Evolutionary conservation across 495 filamentous ascomycete genomes (phyloP).

Genomic region (Saxophila tyrrhenica): DNA sequence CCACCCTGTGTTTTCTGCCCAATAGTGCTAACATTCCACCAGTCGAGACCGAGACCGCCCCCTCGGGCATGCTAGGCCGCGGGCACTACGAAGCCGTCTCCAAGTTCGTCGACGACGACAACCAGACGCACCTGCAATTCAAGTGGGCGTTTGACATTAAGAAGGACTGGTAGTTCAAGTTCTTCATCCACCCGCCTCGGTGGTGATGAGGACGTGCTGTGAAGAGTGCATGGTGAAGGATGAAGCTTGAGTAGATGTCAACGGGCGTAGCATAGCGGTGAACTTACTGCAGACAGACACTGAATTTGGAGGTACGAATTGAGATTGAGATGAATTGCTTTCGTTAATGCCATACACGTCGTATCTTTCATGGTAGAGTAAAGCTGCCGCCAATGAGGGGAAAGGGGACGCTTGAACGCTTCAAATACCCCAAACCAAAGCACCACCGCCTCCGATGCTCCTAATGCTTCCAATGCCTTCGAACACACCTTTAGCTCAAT

Average conservation of each 20-base stretch:
- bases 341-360: too few species aligned
- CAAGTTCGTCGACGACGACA: conserved; percentile 87
- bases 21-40: not conserved
- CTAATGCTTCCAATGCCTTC: not conserved
- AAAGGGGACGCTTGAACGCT: conserved; percentile 13
- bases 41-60: conserved; percentile 87
- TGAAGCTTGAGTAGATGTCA: too few species aligned
- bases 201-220: too few species aligned
- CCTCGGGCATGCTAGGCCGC: conserved; percentile 74
- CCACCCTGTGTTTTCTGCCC: not conserved
- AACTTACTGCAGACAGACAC: too few species aligned
- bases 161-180: conserved; percentile 68
- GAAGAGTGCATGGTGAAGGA: too few species aligned
- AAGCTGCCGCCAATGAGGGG: too few species aligned
- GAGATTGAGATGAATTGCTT: too few species aligned
- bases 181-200: too few species aligned
- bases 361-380: too few species aligned
- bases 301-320: too few species aligned
- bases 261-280: too few species aligned
- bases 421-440: conserved; percentile 1
- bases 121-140: conserved; percentile 73
- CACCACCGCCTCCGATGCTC: not conserved
- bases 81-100: conserved; percentile 77
- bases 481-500: not conserved
- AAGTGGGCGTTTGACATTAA: conserved; percentile 89